Evolutionary conservation across 345 rosid species (phyloP), one percentile per base, ranked within the genome.

Genomic region (Cardamine resedifolia): DNA sequence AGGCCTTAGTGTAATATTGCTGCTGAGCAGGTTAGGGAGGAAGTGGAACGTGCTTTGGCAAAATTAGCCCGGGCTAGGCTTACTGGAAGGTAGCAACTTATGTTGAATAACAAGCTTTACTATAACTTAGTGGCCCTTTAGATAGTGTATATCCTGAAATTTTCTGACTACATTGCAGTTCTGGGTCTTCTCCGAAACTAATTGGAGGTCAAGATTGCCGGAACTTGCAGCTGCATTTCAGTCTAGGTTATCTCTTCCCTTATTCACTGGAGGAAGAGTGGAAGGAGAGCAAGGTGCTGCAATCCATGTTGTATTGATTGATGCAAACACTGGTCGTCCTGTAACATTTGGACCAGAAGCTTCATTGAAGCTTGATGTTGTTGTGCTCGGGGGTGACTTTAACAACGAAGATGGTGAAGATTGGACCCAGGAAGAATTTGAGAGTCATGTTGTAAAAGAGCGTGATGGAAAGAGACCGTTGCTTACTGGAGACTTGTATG

Each of bases 241-340:
- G 75, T 83, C 97, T 23, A 87, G 91, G 79, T 64, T 94, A 79
- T 85, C 98, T 67, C 98, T 91, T 63, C 97, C 98, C 11, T 93
- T 94, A 56, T 91, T 83, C 80, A 94, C 96, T 0, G 98, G 98
- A 65, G 98, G 96, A 70, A 94, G 83, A 78, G 98, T 91, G n/a
- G 98, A 94, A 77, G 97, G 97, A 62, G 98, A 94, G 78, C 97
- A 89, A 80, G 97, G 96, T 67, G 96, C 92, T 65, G 78, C 99
- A 9, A 85, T 95, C 62, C 96, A 89, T 78, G 67, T 82, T 23
- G 88, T 95, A 56, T 73, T 95, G 71, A 69, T 84, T 47, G 97
- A 95, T 74, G 82, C 76, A 36, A 85, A 75, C 75, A 79, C 82
- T 38, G 88, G 86, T 18, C 89, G 71, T 58, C 93, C 81, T 72